These are phyloP conservation scores for Blastocystis sp. DNA, from an alignment of 352 stramenopile species.

Conservation along the genomic window DNA sequence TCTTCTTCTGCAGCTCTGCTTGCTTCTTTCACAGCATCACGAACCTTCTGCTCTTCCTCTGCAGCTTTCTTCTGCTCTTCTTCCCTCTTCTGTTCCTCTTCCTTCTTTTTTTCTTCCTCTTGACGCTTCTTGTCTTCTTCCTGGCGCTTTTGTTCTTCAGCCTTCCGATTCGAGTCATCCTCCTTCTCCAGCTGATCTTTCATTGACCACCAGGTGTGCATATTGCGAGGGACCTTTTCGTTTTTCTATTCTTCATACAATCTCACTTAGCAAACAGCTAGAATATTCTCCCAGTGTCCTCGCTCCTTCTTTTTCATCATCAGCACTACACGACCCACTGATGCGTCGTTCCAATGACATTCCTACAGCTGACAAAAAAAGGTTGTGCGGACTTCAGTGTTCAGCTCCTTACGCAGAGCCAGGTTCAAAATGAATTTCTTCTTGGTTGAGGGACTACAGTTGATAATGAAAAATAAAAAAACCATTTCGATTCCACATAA, in stretches of 20 bases:
- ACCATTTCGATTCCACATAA: slow-evolving; percentile 58
- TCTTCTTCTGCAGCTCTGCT: slow-evolving; percentile 14
- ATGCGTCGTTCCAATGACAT: slow-evolving; percentile 47
- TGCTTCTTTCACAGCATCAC: slow-evolving; percentile 32
- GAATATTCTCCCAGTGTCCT: slow-evolving; percentile 53
- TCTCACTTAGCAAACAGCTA: not conserved
- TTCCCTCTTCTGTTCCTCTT: slow-evolving; percentile 16
- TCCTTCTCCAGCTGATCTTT: slow-evolving; percentile 61
- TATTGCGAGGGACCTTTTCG: slow-evolving; percentile 49
- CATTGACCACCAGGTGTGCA: slow-evolving; percentile 62
- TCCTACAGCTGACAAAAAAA: not conserved
- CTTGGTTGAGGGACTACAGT: slow-evolving; percentile 57
- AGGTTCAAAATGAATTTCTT: slow-evolving; percentile 58
- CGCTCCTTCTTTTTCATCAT: slow-evolving; percentile 59
- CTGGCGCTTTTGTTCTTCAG: slow-evolving; percentile 38
- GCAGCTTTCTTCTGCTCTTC: slow-evolving; percentile 46
- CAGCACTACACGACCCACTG: slow-evolving; percentile 50
- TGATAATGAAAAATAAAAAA: not conserved
- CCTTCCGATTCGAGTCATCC: slow-evolving; percentile 45
- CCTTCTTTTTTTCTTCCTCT: slow-evolving; percentile 48
- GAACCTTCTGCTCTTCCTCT: slow-evolving; percentile 5
- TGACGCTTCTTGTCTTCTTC: slow-evolving; percentile 50
- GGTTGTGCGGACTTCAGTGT: not conserved
- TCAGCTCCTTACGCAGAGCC: slow-evolving; percentile 42
- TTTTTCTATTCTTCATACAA: not conserved